Base-by-base conservation (phyloP, 345 rosid species). In the Ailanthus altissimus region DNA sequence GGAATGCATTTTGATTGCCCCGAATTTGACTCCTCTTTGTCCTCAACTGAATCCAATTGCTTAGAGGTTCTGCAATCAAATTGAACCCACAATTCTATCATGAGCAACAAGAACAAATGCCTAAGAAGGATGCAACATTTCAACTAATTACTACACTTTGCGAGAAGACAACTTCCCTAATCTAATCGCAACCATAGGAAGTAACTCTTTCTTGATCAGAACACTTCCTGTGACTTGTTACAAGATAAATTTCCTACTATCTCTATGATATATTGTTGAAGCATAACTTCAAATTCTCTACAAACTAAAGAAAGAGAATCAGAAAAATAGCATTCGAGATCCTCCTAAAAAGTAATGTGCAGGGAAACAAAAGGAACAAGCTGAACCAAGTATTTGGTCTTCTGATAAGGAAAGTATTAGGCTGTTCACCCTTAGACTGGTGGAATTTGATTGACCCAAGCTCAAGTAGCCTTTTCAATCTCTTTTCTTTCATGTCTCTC, bases 1-100 rank as follows among this genome's bases (percentile, higher is more conserved):
- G 92, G 89, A 25, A 86, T 88, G 87, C 96, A 87, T 83, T 87
- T 90, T 2, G 89, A 87, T 60, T 67, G 84, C 67, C 91, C 89
- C 0, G 89, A 65, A 73, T 81, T 77, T 32, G 88, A 83, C 78
- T 85, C 90, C 1, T 80, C 89, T 23, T 77, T 80, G 49, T 87
- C 85, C 81, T 86, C 91, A 25, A 74, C 77, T 42, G 85, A 73
- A 84, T 81, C 92, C 73, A 85, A 71, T 72, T 84, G 83, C 84
- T 91, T 89, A 8, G 81, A 64, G 5, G 71, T 76, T 90, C 99
- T 96, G 90, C 68, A 78, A 81, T 84, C 60, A 71, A 47, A 62
- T 63, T 54, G 21, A 21, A 61, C 49, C 51, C 67, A 38, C 5
- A 36, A 36, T 15, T 67, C 75, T 66, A 62, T 50, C 75, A 72